Evolutionary conservation across 306 rosid species (phyloP), one percentile per base, ranked within the genome.

Genomic region (Pachyrhizus erosus): DNA sequence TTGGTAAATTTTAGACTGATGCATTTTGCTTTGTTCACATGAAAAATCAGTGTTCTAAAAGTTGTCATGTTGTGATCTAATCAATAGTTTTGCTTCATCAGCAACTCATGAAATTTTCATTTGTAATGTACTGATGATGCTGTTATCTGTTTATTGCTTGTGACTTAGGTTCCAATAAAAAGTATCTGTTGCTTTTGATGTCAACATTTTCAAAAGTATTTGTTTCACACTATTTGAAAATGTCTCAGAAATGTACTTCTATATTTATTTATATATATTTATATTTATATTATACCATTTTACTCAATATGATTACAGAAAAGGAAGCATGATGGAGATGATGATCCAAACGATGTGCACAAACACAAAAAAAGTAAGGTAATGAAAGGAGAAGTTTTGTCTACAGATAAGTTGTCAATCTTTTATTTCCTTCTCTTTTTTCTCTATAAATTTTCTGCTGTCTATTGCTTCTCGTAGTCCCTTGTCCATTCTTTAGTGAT

Each of bases 351-450:
- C 67, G 94, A 92, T 84, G 87, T 91, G 78, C 96, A 96, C 89
- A 92, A 92, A 69, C 99, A 93, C 92, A 96, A 93, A 90, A 96
- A 92, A 89, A 96, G 93, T 86, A 96, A 96, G 99, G 99, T 95
- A 93, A 95, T 89, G 75, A 27, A 86, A 42, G 75, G 72, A 62
- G 65, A 54, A 65, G 12, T 24, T 80, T 71, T 73, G 24, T 80
- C 43, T 73, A 23, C 3, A 26, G 75, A 64, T 51, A 61, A 42
- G 46, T 66, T 71, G 42, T 73, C 37, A 40, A 75, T 12, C 14
- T n/a, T 66, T 39, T 23, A 54, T 29, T 65, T 39, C 13, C 18
- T 6, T 34, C 17, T 46, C 42, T 61, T 15, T 60, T 33, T 70
- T 73, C 75, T 49, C 18, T 42, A 34, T 54, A 66, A 72, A 61